Evolutionary conservation across 2,329 filamentous ascomycete genomes (phyloP).

Genomic region (Diaporthe eres): DNA sequence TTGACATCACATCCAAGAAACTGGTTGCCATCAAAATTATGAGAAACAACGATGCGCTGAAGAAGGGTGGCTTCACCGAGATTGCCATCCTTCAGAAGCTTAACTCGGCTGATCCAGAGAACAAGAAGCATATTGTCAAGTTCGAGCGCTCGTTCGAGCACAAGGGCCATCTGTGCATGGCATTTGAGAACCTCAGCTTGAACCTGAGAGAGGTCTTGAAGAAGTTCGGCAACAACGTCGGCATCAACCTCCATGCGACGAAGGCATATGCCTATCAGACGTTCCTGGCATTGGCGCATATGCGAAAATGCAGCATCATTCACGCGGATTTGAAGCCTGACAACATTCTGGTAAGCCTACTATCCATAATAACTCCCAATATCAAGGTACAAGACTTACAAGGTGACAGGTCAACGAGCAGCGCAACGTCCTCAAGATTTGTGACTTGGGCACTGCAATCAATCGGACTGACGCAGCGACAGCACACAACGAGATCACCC

Average conservation of each 20-base stretch:
- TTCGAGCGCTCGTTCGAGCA: constrained; percentile 92
- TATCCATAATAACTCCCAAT: not conserved
- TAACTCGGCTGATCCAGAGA: constrained; percentile 86
- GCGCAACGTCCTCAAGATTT: constrained; percentile 90
- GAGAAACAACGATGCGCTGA: constrained; percentile 93
- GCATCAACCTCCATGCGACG: constrained; percentile 90
- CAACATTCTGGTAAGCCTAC: constrained; percentile 83
- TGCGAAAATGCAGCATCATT: constrained; percentile 93
- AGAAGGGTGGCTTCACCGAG: constrained; percentile 93
- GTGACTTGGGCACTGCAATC: constrained; percentile 96
- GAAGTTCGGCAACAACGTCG: constrained; percentile 95
- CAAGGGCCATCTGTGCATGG: constrained; percentile 95
- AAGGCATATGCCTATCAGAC: constrained; percentile 94
- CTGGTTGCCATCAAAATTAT: constrained; percentile 98
- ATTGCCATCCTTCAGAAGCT: constrained; percentile 93
- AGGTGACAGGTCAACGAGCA: constrained; percentile 77
- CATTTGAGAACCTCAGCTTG: constrained; percentile 94
- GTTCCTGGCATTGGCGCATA: constrained; percentile 87
- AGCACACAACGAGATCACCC: constrained; percentile 86
- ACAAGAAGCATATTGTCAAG: constrained; percentile 92
- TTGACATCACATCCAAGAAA: constrained; percentile 80
- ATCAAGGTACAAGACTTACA: constrained; percentile 46
- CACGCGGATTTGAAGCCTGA: constrained; percentile 98
- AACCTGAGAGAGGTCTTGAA: constrained; percentile 95
- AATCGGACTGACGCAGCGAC: constrained; percentile 83